A percentile compares a stretch with the other conserved stretches of the same genome.
Evolutionary conservation across 2,329 filamentous ascomycete genomes (phyloP).

Genomic region (Nigrospora sphaerica): DNA sequence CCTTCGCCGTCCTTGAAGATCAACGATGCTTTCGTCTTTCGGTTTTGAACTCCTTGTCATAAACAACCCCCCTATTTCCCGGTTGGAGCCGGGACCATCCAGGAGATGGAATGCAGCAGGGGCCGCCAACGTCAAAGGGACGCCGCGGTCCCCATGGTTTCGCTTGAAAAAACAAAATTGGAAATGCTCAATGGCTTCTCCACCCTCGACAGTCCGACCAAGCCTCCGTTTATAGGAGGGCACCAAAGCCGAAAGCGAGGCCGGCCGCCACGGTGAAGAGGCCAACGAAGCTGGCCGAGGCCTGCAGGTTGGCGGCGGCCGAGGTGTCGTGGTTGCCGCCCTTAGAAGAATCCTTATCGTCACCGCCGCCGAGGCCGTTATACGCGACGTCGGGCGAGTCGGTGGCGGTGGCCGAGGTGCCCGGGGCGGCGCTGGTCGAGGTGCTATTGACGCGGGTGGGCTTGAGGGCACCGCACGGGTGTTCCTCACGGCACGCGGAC

Average conservation of each 20-base stretch:
- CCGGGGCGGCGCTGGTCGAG: slow-evolving; percentile 32
- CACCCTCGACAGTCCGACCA: too few species aligned
- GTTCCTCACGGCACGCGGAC: slow-evolving; percentile 52
- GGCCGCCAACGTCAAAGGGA: too few species aligned
- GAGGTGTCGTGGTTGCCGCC: slow-evolving; percentile 4
- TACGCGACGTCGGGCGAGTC: slow-evolving; percentile 8
- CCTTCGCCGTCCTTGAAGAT: too few species aligned
- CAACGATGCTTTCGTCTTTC: too few species aligned
- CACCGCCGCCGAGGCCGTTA: slow-evolving; percentile 5
- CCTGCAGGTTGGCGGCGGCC: slow-evolving; percentile 13
- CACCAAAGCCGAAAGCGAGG: slow-evolving; percentile 31
- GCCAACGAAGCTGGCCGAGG: slow-evolving; percentile 28
- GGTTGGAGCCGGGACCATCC: too few species aligned
- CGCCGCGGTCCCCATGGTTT: too few species aligned
- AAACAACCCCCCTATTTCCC: too few species aligned
- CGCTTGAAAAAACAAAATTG: too few species aligned
- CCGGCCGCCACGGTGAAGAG: slow-evolving; percentile 28
- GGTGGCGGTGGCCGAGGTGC: slow-evolving; percentile 22
- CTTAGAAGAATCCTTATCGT: slow-evolving; percentile 9
- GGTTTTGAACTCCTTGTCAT: too few species aligned
- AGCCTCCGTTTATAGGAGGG: slow-evolving; percentile 20
- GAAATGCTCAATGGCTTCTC: too few species aligned
- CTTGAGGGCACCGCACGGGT: slow-evolving; percentile 66
- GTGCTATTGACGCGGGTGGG: slow-evolving; percentile 54
- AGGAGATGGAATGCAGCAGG: too few species aligned